These are phyloP conservation scores for Linum trigynum DNA, from an alignment of 345 rosid genomes.

Conservation along the genomic window DNA sequence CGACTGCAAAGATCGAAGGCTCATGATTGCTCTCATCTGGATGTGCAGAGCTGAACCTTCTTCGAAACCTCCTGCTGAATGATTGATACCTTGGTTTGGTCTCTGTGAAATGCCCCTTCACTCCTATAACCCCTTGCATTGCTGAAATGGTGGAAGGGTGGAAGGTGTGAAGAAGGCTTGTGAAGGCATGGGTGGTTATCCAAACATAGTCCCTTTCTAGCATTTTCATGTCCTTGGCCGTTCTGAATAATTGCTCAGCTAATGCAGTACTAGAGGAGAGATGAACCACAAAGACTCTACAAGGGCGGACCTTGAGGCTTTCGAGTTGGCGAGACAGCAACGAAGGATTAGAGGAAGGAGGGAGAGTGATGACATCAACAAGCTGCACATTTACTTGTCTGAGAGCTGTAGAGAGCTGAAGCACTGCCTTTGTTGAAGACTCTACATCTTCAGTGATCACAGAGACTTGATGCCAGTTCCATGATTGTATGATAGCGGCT, in stretches of 20 bases:
- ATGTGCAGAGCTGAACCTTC: constrained; percentile 7
- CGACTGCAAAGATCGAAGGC: constrained; percentile 18
- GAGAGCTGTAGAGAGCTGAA: constrained; percentile 13
- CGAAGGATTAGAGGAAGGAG: neutral
- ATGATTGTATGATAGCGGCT: constrained; percentile 22
- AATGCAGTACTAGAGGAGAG: constrained; percentile 1
- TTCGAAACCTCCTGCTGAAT: constrained; percentile 11
- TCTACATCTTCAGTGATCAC: constrained; percentile 15
- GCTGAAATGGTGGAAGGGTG: constrained; percentile 10
- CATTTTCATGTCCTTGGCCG: constrained; percentile 20
- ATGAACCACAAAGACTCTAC: constrained; percentile 31
- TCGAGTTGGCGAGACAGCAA: constrained; percentile 5
- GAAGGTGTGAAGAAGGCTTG: constrained; percentile 15
- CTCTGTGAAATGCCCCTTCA: constrained; percentile 12
- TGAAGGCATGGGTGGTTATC: constrained; percentile 24
- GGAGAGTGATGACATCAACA: constrained; percentile 7
- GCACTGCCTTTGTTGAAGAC: constrained; percentile 8
- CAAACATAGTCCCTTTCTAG: constrained; percentile 28
- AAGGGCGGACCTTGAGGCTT: constrained; percentile 11
- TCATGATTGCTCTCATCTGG: constrained; percentile 15
- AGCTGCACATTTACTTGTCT: constrained; percentile 12
- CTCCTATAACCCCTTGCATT: constrained; percentile 25
- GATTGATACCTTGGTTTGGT: neutral
- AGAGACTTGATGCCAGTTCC: constrained; percentile 15
- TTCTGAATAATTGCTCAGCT: constrained; percentile 13